A percentile compares a stretch with the other conserved stretches of the same genome.
These are phyloP conservation scores for Populus nigra DNA, from an alignment of 345 rosid genomes.

Conservation along the genomic window DNA sequence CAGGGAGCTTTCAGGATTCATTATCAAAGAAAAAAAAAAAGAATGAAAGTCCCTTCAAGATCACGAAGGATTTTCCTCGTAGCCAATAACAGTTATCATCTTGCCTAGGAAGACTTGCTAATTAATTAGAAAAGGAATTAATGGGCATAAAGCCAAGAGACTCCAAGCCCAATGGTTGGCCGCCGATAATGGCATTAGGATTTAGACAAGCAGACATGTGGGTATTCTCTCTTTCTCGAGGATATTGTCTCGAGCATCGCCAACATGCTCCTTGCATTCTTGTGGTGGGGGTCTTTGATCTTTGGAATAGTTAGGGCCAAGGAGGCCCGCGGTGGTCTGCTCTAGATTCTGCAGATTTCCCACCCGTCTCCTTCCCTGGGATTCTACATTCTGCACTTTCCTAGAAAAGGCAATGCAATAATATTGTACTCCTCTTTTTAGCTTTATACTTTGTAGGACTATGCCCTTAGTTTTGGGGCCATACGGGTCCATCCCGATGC, in stretches of 20 bases:
- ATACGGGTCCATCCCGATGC: background rate
- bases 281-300: background rate
- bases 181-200: background rate
- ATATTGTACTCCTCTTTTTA: background rate
- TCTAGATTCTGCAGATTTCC: background rate
- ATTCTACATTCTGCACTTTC: background rate
- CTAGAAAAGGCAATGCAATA: background rate
- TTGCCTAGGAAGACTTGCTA: background rate
- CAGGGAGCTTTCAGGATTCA: no score
- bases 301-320: background rate
- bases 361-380: background rate
- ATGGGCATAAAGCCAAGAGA: background rate
- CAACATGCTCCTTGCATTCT: constrained; percentile 18
- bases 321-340: background rate
- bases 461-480: background rate
- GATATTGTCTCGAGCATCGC: constrained; percentile 26
- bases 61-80: no score
- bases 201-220: constrained; percentile 14
- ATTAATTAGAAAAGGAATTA: background rate
- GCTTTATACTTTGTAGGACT: background rate
- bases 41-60: no score
- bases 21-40: no score
- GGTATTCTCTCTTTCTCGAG: constrained; percentile 16
- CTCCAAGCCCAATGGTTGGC: background rate
- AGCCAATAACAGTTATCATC: background rate